Evolutionary conservation across 768 basidiomycete species (phyloP).

Genomic region (Amanita brunnescens): DNA sequence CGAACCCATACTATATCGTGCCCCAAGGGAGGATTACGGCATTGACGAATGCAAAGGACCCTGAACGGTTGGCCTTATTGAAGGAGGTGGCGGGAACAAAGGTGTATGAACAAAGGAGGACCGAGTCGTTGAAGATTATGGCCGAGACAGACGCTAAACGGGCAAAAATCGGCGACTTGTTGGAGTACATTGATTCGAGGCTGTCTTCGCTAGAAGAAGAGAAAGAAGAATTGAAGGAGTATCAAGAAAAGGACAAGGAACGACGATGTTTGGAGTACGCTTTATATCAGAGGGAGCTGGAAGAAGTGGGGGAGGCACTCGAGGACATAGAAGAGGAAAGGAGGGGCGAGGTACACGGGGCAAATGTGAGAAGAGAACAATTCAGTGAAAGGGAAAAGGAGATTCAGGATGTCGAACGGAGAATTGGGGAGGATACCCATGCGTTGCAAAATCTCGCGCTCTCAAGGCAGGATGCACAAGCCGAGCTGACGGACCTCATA

Average conservation of each 20-base stretch:
- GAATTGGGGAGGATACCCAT: constrained; percentile 63
- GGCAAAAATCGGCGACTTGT: constrained; percentile 80
- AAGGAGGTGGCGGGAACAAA: constrained; percentile 99
- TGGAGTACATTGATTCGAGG: constrained; percentile 86
- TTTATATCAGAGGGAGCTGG: constrained; percentile 82
- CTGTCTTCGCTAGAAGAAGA: constrained; percentile 92
- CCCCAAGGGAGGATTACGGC: constrained; percentile 98
- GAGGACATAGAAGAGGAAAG: constrained; percentile 84
- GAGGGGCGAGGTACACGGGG: constrained; percentile 71
- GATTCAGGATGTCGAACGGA: constrained; percentile 71
- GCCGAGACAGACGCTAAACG: constrained; percentile 92
- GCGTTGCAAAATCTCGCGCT: constrained; percentile 59
- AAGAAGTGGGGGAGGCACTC: constrained; percentile 79
- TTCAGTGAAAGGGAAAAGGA: constrained; percentile 80
- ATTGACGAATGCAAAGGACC: constrained; percentile 94
- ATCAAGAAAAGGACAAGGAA: constrained; percentile 92
- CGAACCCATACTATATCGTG: constrained; percentile 99
- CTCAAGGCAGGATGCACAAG: constrained; percentile 66
- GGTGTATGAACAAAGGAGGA: constrained; percentile 90
- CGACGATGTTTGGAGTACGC: constrained; percentile 93
- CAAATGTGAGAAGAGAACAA: constrained; percentile 75
- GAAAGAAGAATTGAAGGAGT: constrained; percentile 96
- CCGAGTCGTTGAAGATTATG: constrained; percentile 95
- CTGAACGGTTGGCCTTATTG: constrained; percentile 85
- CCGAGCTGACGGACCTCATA: constrained; percentile 82